Evolutionary conservation across 306 rosid genomes (phyloP), one percentile per base, ranked within the genome.

Genomic region (Phaseolus lunatus): DNA sequence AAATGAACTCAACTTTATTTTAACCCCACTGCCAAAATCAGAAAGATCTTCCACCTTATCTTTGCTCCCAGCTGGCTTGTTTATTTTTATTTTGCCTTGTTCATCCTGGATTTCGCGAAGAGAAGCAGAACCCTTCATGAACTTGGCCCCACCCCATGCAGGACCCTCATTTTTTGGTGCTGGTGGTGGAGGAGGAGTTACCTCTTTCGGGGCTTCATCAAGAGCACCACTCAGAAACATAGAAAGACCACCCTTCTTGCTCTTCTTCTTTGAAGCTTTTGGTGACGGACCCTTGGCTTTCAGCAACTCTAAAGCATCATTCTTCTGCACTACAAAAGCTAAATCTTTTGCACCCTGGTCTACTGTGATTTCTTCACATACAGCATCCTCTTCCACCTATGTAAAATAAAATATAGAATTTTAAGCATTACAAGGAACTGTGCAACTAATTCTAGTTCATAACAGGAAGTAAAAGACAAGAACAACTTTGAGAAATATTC

Each of bases 141-240:
- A 71, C 80, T 86, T 90, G 26, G 90, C 93, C 49, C 98, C 98
- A 31, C 97, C 98, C 98, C 98, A 95, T 26, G 97, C 98, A 58
- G 97, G 97, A 52, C 86, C 97, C 45, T 95, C 98, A 23, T 33
- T 72, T 89, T 31, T 92, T 19, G 89, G 94, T 7, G 67, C 8
- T 61, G 88, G 87, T 50, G 91, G 91, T 6, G 91, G 91, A 33
- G 91, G 91, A 5, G 89, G 87, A 14, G 79, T 85, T 27, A 79
- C 83, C 68, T 80, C 86, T 78, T 89, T 82, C 0, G 88, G 91
- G 20, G 45, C 41, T 49, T 90, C 92, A 70, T 92, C 98, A 24
- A 95, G 90, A 61, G 97, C 97, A 39, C 98, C 98, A 71, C 97
- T 95, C 88, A 95, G 87, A 85, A 95, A 95, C 98, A 92, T 89